Base-by-base conservation (phyloP, 805 yeast species). In the Zygoascus tannicola region DNA sequence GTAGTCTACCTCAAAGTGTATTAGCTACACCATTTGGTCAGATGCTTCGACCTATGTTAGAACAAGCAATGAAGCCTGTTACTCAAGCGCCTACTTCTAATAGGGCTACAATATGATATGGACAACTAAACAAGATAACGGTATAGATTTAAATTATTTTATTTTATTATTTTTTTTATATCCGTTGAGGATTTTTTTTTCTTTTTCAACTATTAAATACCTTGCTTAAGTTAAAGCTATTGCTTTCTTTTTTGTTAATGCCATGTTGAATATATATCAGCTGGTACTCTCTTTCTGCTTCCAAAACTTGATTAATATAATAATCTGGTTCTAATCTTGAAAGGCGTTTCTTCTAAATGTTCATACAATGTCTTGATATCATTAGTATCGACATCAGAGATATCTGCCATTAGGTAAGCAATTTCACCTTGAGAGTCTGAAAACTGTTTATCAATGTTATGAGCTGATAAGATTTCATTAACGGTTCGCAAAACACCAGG, bases 401-500 rank as follows among this genome's bases (percentile, higher is more conserved):
- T 85, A 68, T 92, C 98, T 33, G 97, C 97, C 94, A 92, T 88
- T 66, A 92, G 75, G 69, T 92, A 92, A 47, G 98, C 98, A 59
- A 92, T 81, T 47, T 85, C 94, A 52, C 95, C 95, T 62, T 84
- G 78, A 21, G 97, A 87, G 65, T 92, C 97, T n/a, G 97, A 83
- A 69, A 80, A 92, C 72, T 92, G 98, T 69, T 92, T 90, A 69
- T 88, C 97, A 66, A 92, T 92, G 69, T 92, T 92, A 74, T 92
- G 88, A 64, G 80, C 80, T 46, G 94, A 83, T 66, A 92, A 78
- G 56, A 92, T 85, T 71, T 90, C 90, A 74, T 92, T 92, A 59
- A 92, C 98, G 35, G 95, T 86, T 65, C 86, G 85, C 76, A 92
- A 75, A 45, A 92, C 98, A 78, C 98, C 98, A 22, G 98, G 98